These are phyloP conservation scores for Polyporus arcularius DNA, from an alignment of 768 basidiomycete genomes.

Conservation along the genomic window DNA sequence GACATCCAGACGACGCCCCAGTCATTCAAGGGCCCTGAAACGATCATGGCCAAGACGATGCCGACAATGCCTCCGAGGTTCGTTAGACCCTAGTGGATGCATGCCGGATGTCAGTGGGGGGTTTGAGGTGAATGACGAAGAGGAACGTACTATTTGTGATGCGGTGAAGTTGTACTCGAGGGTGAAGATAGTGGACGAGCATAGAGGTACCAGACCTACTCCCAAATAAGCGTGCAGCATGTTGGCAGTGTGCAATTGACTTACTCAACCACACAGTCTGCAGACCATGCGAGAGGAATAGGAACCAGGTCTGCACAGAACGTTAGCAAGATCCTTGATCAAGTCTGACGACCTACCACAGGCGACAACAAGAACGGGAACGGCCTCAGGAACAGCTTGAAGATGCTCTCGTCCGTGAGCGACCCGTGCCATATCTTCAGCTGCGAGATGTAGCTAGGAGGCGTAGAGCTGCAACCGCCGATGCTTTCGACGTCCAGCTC, in stretches of 20 bases:
- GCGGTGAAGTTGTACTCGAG: conserved; percentile 45
- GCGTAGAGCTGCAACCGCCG: neutral
- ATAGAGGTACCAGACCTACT: conserved; percentile 43
- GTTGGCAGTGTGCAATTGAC: neutral
- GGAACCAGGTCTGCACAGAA: conserved; percentile 34
- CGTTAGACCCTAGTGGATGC: conserved; percentile 34
- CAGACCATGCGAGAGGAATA: conserved; percentile 43
- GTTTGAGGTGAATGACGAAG: neutral
- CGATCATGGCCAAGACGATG: conserved; percentile 39
- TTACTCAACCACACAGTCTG: conserved; percentile 47
- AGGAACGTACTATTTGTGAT: conserved; percentile 34
- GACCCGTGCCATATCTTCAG: conserved; percentile 41
- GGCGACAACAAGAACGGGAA: conserved; percentile 46
- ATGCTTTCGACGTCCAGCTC: conserved; percentile 13
- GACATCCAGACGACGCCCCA: conserved; percentile 46
- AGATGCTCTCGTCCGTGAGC: conserved; percentile 36
- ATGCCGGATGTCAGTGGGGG: neutral
- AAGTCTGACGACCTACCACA: conserved; percentile 33
- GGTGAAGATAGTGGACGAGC: conserved; percentile 47
- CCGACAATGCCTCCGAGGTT: conserved; percentile 46
- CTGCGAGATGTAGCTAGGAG: conserved; percentile 35
- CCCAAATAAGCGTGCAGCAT: conserved; percentile 35
- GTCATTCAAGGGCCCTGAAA: conserved; percentile 43
- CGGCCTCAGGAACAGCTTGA: conserved; percentile 41
- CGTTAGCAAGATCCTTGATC: neutral